Conservation (phyloP, 2,329 filamentous ascomycete genomes). For the Phialophora tarda region DNA sequence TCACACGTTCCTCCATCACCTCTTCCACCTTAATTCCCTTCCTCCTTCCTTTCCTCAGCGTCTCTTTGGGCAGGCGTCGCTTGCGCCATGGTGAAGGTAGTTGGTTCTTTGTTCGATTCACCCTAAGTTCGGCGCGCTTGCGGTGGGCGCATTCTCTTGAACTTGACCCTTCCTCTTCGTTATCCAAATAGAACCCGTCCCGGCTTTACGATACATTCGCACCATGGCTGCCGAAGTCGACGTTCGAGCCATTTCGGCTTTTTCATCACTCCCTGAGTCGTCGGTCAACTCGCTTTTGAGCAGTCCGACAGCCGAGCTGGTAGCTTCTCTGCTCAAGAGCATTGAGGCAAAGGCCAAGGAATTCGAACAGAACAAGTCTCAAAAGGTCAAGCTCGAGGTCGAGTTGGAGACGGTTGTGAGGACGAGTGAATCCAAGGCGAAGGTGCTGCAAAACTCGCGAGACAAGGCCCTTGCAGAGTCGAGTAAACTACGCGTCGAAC, state of each 20-base stretch:
- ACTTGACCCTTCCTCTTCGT: background rate
- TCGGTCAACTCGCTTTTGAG: conserved; percentile 62
- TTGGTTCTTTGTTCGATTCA: conserved; percentile 14
- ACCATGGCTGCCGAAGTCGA: conserved; percentile 65
- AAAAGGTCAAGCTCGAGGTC: conserved; percentile 88
- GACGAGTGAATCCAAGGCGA: conserved; percentile 79
- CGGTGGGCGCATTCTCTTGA: conserved; percentile 19
- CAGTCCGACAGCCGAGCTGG: conserved; percentile 74
- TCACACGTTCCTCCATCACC: background rate
- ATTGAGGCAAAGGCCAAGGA: conserved; percentile 81
- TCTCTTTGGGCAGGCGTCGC: conserved; percentile 15
- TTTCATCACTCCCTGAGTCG: conserved; percentile 63
- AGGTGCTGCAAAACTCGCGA: conserved; percentile 77
- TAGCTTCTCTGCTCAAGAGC: conserved; percentile 74
- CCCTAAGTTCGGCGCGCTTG: conserved; percentile 23
- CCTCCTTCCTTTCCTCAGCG: conserved; percentile 11
- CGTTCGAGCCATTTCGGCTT: conserved; percentile 63
- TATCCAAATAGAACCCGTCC: background rate
- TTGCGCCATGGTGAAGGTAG: conserved; percentile 29
- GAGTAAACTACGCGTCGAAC: conserved; percentile 77
- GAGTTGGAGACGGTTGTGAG: conserved; percentile 91
- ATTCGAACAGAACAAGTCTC: conserved; percentile 78
- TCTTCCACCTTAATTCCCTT: conserved; percentile 21
- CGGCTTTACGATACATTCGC: background rate
- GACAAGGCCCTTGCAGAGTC: conserved; percentile 85